phyloP scores from a whole-genome alignment of 441 rosid species.

The Gossypium davidsonii region DNA sequence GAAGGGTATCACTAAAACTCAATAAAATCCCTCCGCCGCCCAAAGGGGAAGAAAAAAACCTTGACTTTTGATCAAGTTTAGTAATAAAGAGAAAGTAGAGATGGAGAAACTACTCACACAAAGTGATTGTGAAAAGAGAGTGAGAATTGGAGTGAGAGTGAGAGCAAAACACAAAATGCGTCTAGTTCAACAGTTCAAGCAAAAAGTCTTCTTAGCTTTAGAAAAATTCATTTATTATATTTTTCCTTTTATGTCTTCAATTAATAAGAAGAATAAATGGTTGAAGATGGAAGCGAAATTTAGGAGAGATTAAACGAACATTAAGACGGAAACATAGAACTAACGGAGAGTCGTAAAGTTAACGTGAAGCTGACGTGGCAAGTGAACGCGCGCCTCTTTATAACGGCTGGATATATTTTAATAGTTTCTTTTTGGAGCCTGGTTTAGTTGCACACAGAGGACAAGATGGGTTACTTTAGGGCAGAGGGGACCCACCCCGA shows the following conservation, averaged over 20 bases:
- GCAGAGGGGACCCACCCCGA: not conserved
- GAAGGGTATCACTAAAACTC: not conserved
- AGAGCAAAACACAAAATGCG: not conserved
- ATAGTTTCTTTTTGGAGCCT: not conserved
- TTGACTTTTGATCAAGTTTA: not conserved
- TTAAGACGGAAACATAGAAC: conserved; percentile 13
- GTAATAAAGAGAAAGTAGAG: not conserved
- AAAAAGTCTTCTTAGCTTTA: not conserved
- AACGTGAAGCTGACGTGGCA: conserved; percentile 39
- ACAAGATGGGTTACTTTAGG: not conserved
- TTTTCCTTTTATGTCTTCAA: not conserved
- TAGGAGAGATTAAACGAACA: conserved; percentile 7
- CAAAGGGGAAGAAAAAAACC: not conserved
- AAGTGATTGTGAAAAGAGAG: not conserved
- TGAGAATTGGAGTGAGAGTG: not conserved
- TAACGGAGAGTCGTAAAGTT: conserved; percentile 26
- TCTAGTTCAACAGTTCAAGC: not conserved
- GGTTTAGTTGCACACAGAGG: not conserved
- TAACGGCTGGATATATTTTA: conserved; percentile 31
- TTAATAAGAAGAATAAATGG: not conserved
- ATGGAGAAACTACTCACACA: not conserved
- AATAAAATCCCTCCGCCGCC: conserved; percentile 1
- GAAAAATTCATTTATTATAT: too few species aligned
- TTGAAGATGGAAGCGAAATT: conserved; percentile 8
- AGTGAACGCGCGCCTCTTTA: conserved; percentile 28